Evolutionary conservation across 306 rosid species (phyloP).

Genomic region (Vigna mungo): DNA sequence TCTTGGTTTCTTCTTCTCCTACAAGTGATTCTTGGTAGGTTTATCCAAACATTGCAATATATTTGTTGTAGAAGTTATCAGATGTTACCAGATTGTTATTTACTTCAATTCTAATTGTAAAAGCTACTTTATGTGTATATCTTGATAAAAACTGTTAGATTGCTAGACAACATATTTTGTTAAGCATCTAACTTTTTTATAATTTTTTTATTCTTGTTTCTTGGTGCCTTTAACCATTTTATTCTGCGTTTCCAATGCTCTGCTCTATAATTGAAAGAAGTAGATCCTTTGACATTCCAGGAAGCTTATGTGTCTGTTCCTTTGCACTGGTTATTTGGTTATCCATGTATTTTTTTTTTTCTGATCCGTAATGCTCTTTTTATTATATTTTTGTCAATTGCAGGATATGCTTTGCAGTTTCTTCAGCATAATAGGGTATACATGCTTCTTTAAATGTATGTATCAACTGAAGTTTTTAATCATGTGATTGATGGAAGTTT

Average conservation of each 20-base stretch:
- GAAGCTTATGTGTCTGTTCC: slow-evolving; percentile 18
- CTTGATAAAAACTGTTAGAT: slow-evolving; percentile 18
- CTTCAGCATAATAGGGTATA: slow-evolving; percentile 94
- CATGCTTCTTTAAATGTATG: slow-evolving; percentile 27
- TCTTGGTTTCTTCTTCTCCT: neutral
- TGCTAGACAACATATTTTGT: slow-evolving; percentile 3
- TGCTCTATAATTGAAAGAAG: slow-evolving; percentile 39
- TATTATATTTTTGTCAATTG: slow-evolving; percentile 45
- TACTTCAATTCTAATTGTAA: neutral
- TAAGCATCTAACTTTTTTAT: slow-evolving; percentile 13
- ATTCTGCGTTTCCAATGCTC: neutral
- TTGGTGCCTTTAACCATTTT: slow-evolving; percentile 5
- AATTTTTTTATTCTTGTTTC: slow-evolving; percentile 6
- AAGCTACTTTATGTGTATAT: slow-evolving; percentile 2
- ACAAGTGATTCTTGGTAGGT: neutral
- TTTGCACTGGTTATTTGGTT: slow-evolving; percentile 27
- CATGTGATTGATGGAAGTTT: slow-evolving; percentile 39
- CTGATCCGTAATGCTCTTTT: slow-evolving; percentile 42
- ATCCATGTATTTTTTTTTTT: slow-evolving; percentile 9
- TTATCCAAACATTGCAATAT: neutral
- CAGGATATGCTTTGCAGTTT: slow-evolving; percentile 99
- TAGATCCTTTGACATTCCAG: slow-evolving; percentile 20
- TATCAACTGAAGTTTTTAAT: slow-evolving; percentile 40
- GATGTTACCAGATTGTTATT: slow-evolving; percentile 37
- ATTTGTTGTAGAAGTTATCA: neutral